Conservation (phyloP, 768 basidiomycete species). For the Hortiboletus campestris region DNA sequence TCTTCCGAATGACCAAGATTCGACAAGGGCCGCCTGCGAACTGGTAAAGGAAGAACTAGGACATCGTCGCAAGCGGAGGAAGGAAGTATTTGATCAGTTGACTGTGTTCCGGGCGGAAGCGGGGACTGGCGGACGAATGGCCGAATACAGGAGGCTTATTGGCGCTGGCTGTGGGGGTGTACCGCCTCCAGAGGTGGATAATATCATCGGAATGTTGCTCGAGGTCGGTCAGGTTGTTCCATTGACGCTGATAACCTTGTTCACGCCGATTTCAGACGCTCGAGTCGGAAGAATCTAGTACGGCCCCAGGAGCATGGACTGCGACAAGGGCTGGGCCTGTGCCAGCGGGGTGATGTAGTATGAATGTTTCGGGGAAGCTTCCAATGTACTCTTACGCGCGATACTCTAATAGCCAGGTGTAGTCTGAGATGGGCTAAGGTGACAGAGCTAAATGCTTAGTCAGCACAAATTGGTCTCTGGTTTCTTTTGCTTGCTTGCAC, state of each 20-base stretch:
- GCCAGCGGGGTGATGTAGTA: constrained; percentile 19
- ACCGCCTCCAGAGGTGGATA: constrained; percentile 83
- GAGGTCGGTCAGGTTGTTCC: constrained; percentile 52
- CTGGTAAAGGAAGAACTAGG: constrained; percentile 61
- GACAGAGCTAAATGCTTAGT: constrained; percentile 19
- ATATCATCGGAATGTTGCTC: constrained; percentile 77
- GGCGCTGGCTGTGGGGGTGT: constrained; percentile 88
- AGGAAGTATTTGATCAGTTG: constrained; percentile 69
- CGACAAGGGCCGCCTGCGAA: constrained; percentile 54
- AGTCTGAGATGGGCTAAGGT: background rate
- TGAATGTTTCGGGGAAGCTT: background rate
- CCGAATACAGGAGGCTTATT: constrained; percentile 85
- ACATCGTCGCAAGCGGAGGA: constrained; percentile 65
- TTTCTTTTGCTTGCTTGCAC: background rate
- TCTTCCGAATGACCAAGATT: constrained; percentile 57
- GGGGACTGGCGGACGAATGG: constrained; percentile 86
- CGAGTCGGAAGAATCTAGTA: constrained; percentile 77
- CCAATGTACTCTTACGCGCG: constrained; percentile 1
- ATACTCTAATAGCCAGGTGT: background rate
- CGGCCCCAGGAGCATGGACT: constrained; percentile 45
- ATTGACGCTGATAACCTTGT: background rate
- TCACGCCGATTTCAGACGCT: constrained; percentile 52
- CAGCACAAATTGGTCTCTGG: constrained; percentile 8
- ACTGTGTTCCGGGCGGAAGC: constrained; percentile 85
- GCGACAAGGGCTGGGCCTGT: constrained; percentile 26